A percentile compares a stretch with the other conserved stretches of the same genome.
These are phyloP conservation scores for Leptographium radiaticola DNA, from an alignment of 2,329 filamentous ascomycete genomes.

Conservation along the genomic window DNA sequence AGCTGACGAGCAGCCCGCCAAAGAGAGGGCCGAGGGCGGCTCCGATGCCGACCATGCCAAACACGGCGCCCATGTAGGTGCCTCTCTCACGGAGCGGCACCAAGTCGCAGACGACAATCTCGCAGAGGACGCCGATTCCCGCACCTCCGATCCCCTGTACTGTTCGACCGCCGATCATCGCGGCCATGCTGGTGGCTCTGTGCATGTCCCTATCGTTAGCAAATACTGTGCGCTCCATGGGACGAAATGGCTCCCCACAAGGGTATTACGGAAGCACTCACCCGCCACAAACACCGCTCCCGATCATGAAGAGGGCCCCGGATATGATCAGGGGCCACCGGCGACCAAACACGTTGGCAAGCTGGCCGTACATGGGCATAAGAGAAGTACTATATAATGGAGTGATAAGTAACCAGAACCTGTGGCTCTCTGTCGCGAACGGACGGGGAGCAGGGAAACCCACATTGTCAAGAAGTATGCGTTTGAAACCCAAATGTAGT, in stretches of 20 bases:
- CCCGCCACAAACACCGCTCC: not conserved
- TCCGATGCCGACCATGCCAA: constrained; percentile 6
- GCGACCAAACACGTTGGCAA: not conserved
- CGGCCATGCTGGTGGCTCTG: not conserved
- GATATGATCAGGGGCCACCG: not conserved
- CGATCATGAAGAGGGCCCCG: not conserved
- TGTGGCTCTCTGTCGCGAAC: no score
- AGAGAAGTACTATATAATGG: not conserved
- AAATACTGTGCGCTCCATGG: not conserved
- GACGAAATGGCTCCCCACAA: not conserved
- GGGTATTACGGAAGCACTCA: not conserved
- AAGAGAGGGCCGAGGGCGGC: constrained; percentile 7
- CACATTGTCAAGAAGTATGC: constrained; percentile 2
- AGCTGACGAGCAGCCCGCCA: constrained; percentile 8
- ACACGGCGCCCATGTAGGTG: constrained; percentile 8
- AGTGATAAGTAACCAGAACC: no score
- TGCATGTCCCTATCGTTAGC: not conserved
- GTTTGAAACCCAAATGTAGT: constrained; percentile 2
- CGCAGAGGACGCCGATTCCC: constrained; percentile 19
- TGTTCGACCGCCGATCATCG: constrained; percentile 2
- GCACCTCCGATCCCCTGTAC: constrained; percentile 21
- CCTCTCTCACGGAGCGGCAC: constrained; percentile 10
- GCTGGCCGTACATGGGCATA: not conserved
- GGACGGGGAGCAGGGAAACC: not conserved
- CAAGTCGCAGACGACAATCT: constrained; percentile 19